Conservation (phyloP, 2,329 filamentous ascomycete species). For the Fusarium sp. region DNA sequence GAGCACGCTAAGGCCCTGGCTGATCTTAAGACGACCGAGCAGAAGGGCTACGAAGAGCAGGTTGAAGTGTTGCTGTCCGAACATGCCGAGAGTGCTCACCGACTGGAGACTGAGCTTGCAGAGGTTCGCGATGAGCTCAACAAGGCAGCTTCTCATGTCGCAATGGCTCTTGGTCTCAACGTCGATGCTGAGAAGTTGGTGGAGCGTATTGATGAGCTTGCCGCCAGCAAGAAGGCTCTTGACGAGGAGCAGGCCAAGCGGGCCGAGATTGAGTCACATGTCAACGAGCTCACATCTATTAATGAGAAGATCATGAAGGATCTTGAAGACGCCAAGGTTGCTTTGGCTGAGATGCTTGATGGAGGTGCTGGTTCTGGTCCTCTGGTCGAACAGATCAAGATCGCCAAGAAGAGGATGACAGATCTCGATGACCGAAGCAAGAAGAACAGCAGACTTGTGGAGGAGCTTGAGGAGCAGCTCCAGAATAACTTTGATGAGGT, state of each 20-base stretch:
- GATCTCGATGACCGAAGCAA: slow-evolving; percentile 77
- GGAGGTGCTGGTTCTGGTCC: slow-evolving; percentile 56
- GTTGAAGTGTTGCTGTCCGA: slow-evolving; percentile 68
- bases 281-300: slow-evolving; percentile 65
- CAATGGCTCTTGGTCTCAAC: slow-evolving; percentile 68
- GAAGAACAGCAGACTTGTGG: slow-evolving; percentile 90
- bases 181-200: slow-evolving; percentile 75
- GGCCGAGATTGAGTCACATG: slow-evolving; percentile 64
- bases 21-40: slow-evolving; percentile 59
- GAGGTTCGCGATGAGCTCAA: slow-evolving; percentile 74
- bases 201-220: slow-evolving; percentile 67
- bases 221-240: slow-evolving; percentile 69
- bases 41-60: slow-evolving; percentile 66
- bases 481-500: slow-evolving; percentile 95
- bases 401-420: slow-evolving; percentile 72
- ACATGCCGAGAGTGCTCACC: slow-evolving; percentile 65
- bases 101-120: slow-evolving; percentile 69
- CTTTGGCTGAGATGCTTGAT: slow-evolving; percentile 63
- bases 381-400: slow-evolving; percentile 65
- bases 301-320: slow-evolving; percentile 70
- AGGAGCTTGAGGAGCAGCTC: slow-evolving; percentile 96
- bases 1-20: slow-evolving; percentile 62
- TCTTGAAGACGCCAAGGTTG: slow-evolving; percentile 68
- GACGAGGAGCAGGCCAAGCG: slow-evolving; percentile 67
- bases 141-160: slow-evolving; percentile 71